Evolutionary conservation across 441 rosid genomes (phyloP).

Genomic region (Euphorbia corollata): DNA sequence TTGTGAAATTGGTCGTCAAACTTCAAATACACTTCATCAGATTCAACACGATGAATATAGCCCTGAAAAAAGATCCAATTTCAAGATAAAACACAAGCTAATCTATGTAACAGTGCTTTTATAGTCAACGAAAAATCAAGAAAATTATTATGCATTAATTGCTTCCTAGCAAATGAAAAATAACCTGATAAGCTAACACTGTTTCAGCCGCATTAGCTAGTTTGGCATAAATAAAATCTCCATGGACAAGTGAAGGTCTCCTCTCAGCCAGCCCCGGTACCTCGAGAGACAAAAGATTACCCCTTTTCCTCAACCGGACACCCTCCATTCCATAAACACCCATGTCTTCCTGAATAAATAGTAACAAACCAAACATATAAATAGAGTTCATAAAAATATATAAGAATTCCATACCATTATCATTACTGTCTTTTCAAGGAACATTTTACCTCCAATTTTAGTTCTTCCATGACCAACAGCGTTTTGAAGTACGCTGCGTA

Average conservation of each 20-base stretch:
- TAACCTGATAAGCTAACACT: slow-evolving; percentile 29
- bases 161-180: background rate
- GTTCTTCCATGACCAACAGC: slow-evolving; percentile 50
- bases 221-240: slow-evolving; percentile 42
- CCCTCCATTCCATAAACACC: slow-evolving; percentile 38
- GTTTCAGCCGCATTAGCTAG: slow-evolving; percentile 18
- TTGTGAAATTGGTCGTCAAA: slow-evolving; percentile 34
- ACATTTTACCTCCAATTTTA: slow-evolving; percentile 46
- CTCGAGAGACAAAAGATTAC: slow-evolving; percentile 31
- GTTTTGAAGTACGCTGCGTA: slow-evolving; percentile 43
- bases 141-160: background rate
- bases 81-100: background rate
- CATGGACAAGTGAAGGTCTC: slow-evolving; percentile 59
- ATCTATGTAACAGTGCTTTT: slow-evolving; percentile 1
- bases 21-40: slow-evolving; percentile 50
- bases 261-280: slow-evolving; percentile 63
- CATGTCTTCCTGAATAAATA: slow-evolving; percentile 45
- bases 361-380: background rate
- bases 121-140: background rate
- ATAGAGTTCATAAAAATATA: slow-evolving; percentile 11
- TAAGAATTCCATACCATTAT: background rate
- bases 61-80: slow-evolving; percentile 36
- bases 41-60: slow-evolving; percentile 39
- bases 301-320: slow-evolving; percentile 37
- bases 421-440: slow-evolving; percentile 6